Base-by-base conservation (phyloP, 306 rosid genomes). In the Fragaria iinumae region DNA sequence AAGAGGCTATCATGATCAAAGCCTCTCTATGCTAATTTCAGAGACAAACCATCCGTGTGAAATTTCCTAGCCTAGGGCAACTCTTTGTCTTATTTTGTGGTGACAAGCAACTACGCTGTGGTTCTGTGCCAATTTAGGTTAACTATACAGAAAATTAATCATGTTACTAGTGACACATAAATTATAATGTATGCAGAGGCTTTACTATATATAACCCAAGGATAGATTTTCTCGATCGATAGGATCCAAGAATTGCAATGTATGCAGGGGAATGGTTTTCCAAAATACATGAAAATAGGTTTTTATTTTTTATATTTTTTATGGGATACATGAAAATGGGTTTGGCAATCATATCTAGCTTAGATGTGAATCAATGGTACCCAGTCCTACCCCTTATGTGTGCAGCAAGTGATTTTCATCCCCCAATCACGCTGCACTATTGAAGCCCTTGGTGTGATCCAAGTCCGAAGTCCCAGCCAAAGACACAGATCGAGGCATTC, bases 391-490 rank as follows among this genome's bases (percentile, higher is more conserved):
- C 14, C 57, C 23, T 18, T 18, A 50, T 16, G 16, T 50, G 27
- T 2, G 20, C 25, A 23, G 1, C 43, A 29, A 75, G 41, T 18
- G 9, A 71, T 0, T 20, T 38, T 48, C 3, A 12, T 1, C 32
- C 21, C 48, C 70, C 44, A 68, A 74, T 62, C 67, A 48, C 27
- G 71, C 0, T 43, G 71, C 8, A 50, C 20, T 75, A 52, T 64
- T 69, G 44, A 73, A 75, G 13, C 57, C 74, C 67, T 69, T 60
- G 76, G 66, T 10, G 67, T 27, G 27, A n/a, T 62, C 63, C 62
- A 76, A 32, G 43, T 72, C 38, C 47, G 14, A 49, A 49, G 55
- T 49, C n/a, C 55, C 55, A 14, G 4, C 17, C 67, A 60, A 11
- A 60, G 32, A 18, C 49, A 13, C 16, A 41, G 11, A 29, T 11